These are phyloP conservation scores for Pythium brachiatum DNA, from an alignment of 352 stramenopile genomes.

Conservation along the genomic window DNA sequence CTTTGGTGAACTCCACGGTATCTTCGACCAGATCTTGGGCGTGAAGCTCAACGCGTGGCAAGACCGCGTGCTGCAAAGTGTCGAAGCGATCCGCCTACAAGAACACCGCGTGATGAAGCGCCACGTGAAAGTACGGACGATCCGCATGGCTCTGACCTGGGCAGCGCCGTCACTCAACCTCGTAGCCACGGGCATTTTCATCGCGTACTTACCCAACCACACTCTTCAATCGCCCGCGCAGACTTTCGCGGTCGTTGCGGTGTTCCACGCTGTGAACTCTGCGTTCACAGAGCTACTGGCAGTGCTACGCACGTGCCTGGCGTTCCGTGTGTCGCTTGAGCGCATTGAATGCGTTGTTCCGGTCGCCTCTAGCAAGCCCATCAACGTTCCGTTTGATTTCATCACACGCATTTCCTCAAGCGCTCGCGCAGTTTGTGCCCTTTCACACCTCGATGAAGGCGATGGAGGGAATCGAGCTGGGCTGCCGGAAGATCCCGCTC, in stretches of 20 bases:
- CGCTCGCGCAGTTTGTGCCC: neutral
- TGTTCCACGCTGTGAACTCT: slow-evolving; percentile 43
- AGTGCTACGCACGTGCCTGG: slow-evolving; percentile 22
- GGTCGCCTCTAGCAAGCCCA: slow-evolving; percentile 1
- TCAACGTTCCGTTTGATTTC: slow-evolving; percentile 19
- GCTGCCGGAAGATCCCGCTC: neutral
- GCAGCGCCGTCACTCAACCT: slow-evolving; percentile 35
- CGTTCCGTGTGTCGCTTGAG: slow-evolving; percentile 30
- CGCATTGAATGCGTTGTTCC: slow-evolving; percentile 29
- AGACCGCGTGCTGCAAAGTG: slow-evolving; percentile 41
- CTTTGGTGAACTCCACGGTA: slow-evolving; percentile 19
- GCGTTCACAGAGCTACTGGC: slow-evolving; percentile 22
- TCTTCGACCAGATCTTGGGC: slow-evolving; percentile 27
- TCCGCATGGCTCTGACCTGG: slow-evolving; percentile 40
- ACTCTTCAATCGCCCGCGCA: slow-evolving; percentile 31
- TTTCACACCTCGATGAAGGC: neutral
- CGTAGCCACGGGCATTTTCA: slow-evolving; percentile 30
- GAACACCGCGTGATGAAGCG: slow-evolving; percentile 32
- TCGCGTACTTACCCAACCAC: slow-evolving; percentile 26
- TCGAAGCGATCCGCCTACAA: slow-evolving; percentile 35
- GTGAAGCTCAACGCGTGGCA: slow-evolving; percentile 62
- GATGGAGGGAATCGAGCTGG: neutral
- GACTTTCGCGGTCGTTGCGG: slow-evolving; percentile 33
- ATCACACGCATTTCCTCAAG: neutral
- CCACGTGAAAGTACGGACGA: slow-evolving; percentile 26